Base-by-base conservation (phyloP, 2,329 filamentous ascomycete genomes). In the Fusarium sp. region DNA sequence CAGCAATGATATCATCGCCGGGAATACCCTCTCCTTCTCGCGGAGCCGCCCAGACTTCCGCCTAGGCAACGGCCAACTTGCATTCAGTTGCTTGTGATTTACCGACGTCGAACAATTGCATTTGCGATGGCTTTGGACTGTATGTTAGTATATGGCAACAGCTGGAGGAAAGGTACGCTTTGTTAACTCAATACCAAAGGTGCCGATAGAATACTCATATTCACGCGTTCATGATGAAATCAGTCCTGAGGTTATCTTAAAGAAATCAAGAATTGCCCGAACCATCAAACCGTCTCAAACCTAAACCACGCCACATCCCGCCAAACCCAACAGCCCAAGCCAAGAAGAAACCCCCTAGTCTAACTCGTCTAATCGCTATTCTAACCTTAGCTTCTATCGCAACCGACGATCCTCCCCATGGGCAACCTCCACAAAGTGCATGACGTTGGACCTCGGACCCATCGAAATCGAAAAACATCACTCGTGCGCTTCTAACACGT, bases 401-500 rank as follows among this genome's bases (percentile, higher is more conserved):
- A 23, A 50, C 12, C 49, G 68, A 55, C 63, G 71, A 75, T 74
- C 71, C 72, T 67, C 67, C 60, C 37, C 68, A 55, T 54, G 61
- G 61, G 61, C 51, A 64, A 46, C 45, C 59, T 53, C 37, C 55
- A 34, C 7, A 28, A 18, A 58, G 43, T 63, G 66, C 55, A 73
- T 75, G 72, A 73, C 73, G 73, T 68, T 55, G 50, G 48, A 46
- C 45, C 55, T 48, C 37, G 46, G 54, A 42, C 71, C 73, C 73
- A 66, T 59, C 48, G 55, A 74, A 71, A 62, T 28, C 51, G 23
- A 16, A 49, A 55, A 34, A 42, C 45, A 58, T 58, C 41, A 75
- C 74, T 75, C 73, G 73, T 60, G 73, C 73, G 73, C 73, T 75
- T 75, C 73, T 73, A 74, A 37, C 3, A 40, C 13, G 12, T 43